A percentile compares a stretch with the other conserved stretches of the same genome.
phyloP scores from a whole-genome alignment of 2,329 filamentous ascomycete genomes.

The Hypoxylon sp. region DNA sequence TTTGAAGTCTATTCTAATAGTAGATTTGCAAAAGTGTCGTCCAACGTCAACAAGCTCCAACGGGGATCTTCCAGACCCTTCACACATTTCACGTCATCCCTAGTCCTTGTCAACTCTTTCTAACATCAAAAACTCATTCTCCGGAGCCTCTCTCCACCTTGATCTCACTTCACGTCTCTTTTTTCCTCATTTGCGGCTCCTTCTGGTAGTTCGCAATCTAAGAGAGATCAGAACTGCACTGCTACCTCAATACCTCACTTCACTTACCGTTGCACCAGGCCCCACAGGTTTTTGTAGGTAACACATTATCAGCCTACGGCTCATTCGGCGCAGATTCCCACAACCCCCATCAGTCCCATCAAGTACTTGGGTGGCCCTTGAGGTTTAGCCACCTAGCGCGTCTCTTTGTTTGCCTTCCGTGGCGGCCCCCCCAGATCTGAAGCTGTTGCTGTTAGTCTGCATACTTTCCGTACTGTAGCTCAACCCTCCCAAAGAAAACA shows the following conservation, averaged over 20 bases:
- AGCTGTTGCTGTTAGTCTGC: constrained; percentile 36
- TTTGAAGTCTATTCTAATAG: constrained; percentile 35
- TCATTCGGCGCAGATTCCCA: constrained; percentile 63
- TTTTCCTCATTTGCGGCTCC: constrained; percentile 42
- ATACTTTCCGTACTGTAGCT: constrained; percentile 28
- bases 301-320: constrained; percentile 64
- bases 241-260: constrained; percentile 45
- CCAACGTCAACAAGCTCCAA: constrained; percentile 35
- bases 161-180: constrained; percentile 37
- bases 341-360: constrained; percentile 46
- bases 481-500: constrained; percentile 17
- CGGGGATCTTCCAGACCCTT: constrained; percentile 39
- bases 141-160: constrained; percentile 32
- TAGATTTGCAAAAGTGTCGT: constrained; percentile 26
- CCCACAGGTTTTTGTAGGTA: constrained; percentile 53
- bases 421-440: constrained; percentile 35
- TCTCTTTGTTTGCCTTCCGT: constrained; percentile 39
- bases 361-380: constrained; percentile 45
- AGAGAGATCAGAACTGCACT: constrained; percentile 39
- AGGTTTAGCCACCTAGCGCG: constrained; percentile 42
- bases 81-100: constrained; percentile 38
- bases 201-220: constrained; percentile 36
- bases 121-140: constrained; percentile 31
- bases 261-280: constrained; percentile 53
- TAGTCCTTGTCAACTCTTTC: constrained; percentile 35